phyloP scores from a whole-genome alignment of 768 basidiomycete species.

The Cubamyces sp. region DNA sequence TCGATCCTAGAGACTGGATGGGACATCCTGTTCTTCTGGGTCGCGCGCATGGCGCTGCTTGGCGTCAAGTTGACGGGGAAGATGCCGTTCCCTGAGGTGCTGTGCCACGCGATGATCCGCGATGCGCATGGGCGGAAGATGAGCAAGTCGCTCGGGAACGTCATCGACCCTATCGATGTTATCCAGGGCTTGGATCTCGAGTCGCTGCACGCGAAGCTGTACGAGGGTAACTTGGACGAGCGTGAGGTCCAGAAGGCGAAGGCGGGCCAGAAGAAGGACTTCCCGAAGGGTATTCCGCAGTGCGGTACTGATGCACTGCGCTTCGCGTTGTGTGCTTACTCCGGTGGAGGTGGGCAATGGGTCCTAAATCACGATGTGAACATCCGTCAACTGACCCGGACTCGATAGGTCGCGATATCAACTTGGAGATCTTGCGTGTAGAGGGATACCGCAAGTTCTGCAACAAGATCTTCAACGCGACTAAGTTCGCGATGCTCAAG shows the following conservation, averaged over 20 bases:
- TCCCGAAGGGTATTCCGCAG: constrained; percentile 98
- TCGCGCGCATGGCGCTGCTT: constrained; percentile 96
- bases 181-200: constrained; percentile 85
- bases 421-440: constrained; percentile 92
- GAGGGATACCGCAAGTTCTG: constrained; percentile 99
- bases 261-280: constrained; percentile 97
- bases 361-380: background rate
- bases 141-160: constrained; percentile 98
- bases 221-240: constrained; percentile 91
- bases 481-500: constrained; percentile 99
- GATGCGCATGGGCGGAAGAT: constrained; percentile 99
- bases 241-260: constrained; percentile 91
- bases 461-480: constrained; percentile 99
- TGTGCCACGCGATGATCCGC: constrained; percentile 98
- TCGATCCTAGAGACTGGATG: constrained; percentile 96
- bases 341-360: constrained; percentile 68
- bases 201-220: constrained; percentile 80
- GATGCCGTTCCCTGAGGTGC: constrained; percentile 94
- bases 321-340: constrained; percentile 95
- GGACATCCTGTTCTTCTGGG: constrained; percentile 99
- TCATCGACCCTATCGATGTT: constrained; percentile 95
- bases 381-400: background rate
- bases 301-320: constrained; percentile 97
- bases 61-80: constrained; percentile 86
- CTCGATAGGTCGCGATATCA: constrained; percentile 86